These are phyloP conservation scores for Cercophora newfieldiana DNA, from an alignment of 495 filamentous ascomycete genomes.

Conservation along the genomic window DNA sequence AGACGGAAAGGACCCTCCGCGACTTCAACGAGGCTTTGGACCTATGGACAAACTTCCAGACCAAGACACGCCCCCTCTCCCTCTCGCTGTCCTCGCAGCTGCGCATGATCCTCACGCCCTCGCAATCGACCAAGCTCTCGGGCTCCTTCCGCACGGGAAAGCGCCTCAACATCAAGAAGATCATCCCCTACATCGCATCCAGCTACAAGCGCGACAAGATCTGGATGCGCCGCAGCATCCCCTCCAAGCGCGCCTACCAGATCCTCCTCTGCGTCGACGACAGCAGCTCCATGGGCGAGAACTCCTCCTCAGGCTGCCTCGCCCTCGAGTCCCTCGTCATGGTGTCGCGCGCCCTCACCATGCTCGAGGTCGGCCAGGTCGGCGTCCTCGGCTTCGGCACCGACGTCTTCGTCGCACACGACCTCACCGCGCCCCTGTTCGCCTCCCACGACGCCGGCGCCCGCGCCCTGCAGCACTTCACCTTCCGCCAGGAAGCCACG, in stretches of 20 bases:
- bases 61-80: conserved; percentile 79
- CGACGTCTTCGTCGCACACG: conserved; percentile 82
- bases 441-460: conserved; percentile 83
- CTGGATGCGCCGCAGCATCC: conserved; percentile 93
- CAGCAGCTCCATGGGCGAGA: conserved; percentile 82
- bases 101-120: conserved; percentile 90
- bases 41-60: conserved; percentile 84
- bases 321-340: conserved; percentile 93
- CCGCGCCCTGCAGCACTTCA: conserved; percentile 78
- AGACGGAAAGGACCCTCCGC: conserved; percentile 36
- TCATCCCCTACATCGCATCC: conserved; percentile 97
- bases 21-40: conserved; percentile 64
- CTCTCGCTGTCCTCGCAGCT: conserved; percentile 88
- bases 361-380: conserved; percentile 91
- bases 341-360: conserved; percentile 76
- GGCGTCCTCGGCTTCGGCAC: conserved; percentile 88
- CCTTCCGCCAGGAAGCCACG: conserved; percentile 79
- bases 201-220: conserved; percentile 99
- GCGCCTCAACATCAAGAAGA: conserved; percentile 96
- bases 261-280: conserved; percentile 97
- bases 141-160: conserved; percentile 98
- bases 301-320: conserved; percentile 62
- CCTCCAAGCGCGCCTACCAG: conserved; percentile 91
- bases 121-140: conserved; percentile 91
- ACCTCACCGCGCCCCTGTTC: conserved; percentile 70